phyloP scores from a whole-genome alignment of 495 filamentous ascomycete species.

The Trichocladium antarcticum region DNA sequence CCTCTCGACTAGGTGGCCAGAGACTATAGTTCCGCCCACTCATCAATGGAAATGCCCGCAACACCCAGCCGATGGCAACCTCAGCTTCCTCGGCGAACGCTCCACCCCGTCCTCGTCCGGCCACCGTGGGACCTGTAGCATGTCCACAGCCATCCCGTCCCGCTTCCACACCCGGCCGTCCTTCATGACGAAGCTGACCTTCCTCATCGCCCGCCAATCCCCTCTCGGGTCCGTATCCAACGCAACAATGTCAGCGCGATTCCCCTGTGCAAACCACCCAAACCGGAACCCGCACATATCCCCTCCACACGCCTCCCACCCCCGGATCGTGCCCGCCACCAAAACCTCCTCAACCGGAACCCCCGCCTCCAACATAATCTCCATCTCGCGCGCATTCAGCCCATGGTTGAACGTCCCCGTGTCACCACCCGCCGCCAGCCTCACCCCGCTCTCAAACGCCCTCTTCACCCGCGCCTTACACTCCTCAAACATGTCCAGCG shows the following conservation, averaged over 20 bases:
- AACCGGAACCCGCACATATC: conserved; percentile 39
- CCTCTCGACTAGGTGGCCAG: too few species aligned
- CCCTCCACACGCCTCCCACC: conserved; percentile 43
- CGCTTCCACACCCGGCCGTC: conserved; percentile 35
- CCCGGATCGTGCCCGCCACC: conserved; percentile 34
- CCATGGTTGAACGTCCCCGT: conserved; percentile 44
- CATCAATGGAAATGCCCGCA: too few species aligned
- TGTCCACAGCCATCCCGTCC: conserved; percentile 15
- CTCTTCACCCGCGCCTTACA: conserved; percentile 19
- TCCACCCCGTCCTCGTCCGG: background rate
- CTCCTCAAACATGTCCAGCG: conserved; percentile 17
- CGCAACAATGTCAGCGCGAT: conserved; percentile 40
- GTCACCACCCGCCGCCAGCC: conserved; percentile 39
- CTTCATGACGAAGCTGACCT: conserved; percentile 44
- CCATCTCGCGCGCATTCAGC: conserved; percentile 39
- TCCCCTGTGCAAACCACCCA: conserved; percentile 38
- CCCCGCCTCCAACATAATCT: conserved; percentile 41
- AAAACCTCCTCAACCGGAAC: conserved; percentile 39
- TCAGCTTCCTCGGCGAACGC: conserved; percentile 4
- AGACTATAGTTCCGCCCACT: too few species aligned
- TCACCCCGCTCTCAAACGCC: conserved; percentile 29
- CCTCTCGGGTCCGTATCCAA: conserved; percentile 28
- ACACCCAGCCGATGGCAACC: background rate
- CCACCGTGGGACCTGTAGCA: conserved; percentile 14
- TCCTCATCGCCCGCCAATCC: conserved; percentile 32